Percentiles rank a stretch among this genome's conserved stretches.
Conservation (phyloP, 2,329 filamentous ascomycete genomes). For the Aspergillus texensis region DNA sequence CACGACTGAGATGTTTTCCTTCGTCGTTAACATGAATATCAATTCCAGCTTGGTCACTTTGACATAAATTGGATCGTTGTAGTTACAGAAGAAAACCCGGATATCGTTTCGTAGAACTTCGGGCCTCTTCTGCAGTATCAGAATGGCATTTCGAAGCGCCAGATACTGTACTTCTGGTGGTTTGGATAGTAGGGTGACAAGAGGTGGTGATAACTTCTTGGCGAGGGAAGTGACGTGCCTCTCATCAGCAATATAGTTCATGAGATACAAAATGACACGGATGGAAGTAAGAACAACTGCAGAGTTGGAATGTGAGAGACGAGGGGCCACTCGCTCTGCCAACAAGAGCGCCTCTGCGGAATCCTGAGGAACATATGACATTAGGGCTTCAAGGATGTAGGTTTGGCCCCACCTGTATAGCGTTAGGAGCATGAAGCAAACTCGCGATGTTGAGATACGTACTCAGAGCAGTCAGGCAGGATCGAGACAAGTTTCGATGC, state of each 20-base stretch:
- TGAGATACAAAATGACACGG: conserved; percentile 91
- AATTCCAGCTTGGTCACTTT: conserved; percentile 98
- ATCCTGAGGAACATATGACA: conserved; percentile 96
- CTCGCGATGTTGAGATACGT: conserved; percentile 42
- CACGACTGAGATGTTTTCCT: conserved; percentile 94
- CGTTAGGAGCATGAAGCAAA: conserved; percentile 14
- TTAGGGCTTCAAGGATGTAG: conserved; percentile 95
- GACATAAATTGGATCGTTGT: conserved; percentile 99
- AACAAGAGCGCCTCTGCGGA: conserved; percentile 83
- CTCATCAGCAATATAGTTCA: conserved; percentile 97
- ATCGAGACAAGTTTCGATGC: conserved; percentile 98
- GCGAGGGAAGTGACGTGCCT: conserved; percentile 85
- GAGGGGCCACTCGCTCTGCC: conserved; percentile 91
- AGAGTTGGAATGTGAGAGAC: conserved; percentile 94
- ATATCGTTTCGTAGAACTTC: conserved; percentile 97
- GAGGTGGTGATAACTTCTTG: conserved; percentile 88
- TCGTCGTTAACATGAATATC: conserved; percentile 97
- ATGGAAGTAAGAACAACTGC: conserved; percentile 96
- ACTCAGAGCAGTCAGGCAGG: conserved; percentile 95
- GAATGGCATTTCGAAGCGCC: conserved; percentile 85
- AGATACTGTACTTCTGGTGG: conserved; percentile 98
- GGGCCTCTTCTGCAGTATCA: conserved; percentile 89
- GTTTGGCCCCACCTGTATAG: conserved; percentile 87
- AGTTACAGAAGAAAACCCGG: conserved; percentile 99
- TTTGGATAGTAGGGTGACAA: conserved; percentile 93